phyloP scores from a whole-genome alignment of 305 asterid species.

The Striga hermonthica region DNA sequence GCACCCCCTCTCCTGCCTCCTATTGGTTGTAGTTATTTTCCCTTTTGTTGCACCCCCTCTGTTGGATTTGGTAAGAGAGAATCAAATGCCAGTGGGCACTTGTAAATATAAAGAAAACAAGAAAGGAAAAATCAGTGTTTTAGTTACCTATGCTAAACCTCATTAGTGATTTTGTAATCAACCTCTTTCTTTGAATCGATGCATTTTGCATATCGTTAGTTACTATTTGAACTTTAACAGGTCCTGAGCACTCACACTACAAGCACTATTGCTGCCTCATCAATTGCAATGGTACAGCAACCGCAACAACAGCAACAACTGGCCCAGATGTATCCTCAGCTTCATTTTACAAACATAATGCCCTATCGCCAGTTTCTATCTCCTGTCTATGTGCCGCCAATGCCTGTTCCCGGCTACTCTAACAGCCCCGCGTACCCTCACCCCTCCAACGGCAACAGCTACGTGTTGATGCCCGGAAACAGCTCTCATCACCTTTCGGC shows the following conservation, averaged over 20 bases:
- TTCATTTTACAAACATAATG: constrained; percentile 75
- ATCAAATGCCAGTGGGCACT: neutral
- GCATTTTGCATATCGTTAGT: neutral
- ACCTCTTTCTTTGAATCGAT: neutral
- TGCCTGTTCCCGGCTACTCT: constrained; percentile 88
- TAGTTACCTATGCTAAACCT: neutral
- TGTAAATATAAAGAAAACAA: neutral
- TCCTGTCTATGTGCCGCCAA: constrained; percentile 85
- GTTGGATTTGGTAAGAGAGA: neutral
- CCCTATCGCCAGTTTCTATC: constrained; percentile 78
- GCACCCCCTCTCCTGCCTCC: neutral
- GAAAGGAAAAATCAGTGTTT: neutral
- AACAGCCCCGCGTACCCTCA: constrained; percentile 81
- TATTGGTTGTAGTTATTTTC: no score
- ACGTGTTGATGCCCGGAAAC: constrained; percentile 84
- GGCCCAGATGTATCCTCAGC: constrained; percentile 94
- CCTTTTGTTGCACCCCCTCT: no score
- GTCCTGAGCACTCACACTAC: constrained; percentile 53
- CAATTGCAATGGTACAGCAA: constrained; percentile 70
- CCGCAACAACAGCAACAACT: constrained; percentile 70
- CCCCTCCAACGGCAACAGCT: constrained; percentile 83
- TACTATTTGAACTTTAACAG: constrained; percentile 35
- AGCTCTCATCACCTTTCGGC: constrained; percentile 73
- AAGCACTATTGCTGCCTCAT: constrained; percentile 50
- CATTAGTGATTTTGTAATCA: neutral